These are phyloP conservation scores for Ophiostoma montium DNA, from an alignment of 2,329 filamentous ascomycete genomes.

Conservation along the genomic window DNA sequence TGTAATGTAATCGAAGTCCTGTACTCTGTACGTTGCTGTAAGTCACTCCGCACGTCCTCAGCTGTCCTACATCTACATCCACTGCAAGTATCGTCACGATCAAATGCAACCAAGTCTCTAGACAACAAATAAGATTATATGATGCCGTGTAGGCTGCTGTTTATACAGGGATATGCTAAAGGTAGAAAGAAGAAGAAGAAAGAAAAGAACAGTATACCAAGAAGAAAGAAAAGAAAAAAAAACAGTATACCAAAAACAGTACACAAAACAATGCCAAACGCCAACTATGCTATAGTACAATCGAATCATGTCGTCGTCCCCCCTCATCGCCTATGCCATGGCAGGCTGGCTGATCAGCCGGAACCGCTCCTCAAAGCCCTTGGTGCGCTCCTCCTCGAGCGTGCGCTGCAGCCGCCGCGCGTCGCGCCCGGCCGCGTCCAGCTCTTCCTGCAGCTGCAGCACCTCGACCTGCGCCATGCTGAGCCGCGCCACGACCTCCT, in stretches of 20 bases:
- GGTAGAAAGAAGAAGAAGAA: background rate
- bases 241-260: too few species aligned
- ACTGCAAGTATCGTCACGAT: too few species aligned
- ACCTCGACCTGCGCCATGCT: slow-evolving; percentile 75
- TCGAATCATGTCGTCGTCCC: too few species aligned
- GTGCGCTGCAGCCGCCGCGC: slow-evolving; percentile 55
- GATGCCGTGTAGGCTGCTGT: too few species aligned
- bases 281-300: too few species aligned
- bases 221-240: background rate
- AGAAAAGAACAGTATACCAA: background rate
- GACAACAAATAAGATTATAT: too few species aligned
- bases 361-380: slow-evolving; percentile 31
- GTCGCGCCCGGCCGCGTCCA: slow-evolving; percentile 59
- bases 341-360: slow-evolving; percentile 11
- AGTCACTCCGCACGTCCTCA: too few species aligned
- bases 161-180: background rate
- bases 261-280: background rate
- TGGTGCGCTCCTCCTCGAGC: slow-evolving; percentile 51
- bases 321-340: background rate
- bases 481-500: slow-evolving; percentile 70
- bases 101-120: too few species aligned
- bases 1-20: too few species aligned
- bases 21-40: too few species aligned
- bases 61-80: too few species aligned
- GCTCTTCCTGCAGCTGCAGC: slow-evolving; percentile 59